These are phyloP conservation scores for Thielaviopsis populi DNA, from an alignment of 2,329 filamentous ascomycete species.

Conservation along the genomic window DNA sequence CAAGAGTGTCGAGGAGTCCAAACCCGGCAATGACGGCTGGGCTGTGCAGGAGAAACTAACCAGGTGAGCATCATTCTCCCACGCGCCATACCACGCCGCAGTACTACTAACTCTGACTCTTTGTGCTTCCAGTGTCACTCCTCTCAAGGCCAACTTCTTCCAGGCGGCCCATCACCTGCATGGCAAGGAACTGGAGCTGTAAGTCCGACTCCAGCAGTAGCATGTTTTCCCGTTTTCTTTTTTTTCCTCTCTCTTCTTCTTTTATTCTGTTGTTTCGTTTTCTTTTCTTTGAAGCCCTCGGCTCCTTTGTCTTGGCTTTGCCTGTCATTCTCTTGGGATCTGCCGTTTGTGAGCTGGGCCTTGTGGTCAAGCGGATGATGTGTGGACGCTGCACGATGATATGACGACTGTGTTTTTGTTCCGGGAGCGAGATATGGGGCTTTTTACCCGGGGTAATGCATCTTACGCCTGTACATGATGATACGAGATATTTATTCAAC, in stretches of 20 bases:
- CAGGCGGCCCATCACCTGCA: constrained; percentile 49
- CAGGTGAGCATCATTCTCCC: constrained; percentile 38
- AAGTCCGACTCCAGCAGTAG: constrained; percentile 34
- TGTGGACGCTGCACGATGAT: neutral
- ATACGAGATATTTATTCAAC: constrained; percentile 8
- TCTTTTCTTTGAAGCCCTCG: no score
- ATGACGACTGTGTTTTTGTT: neutral
- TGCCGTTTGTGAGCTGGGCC: neutral
- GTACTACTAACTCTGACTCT: constrained; percentile 12
- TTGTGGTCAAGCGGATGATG: neutral
- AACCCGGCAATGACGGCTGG: constrained; percentile 84
- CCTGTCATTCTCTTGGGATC: neutral
- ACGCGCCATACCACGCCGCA: neutral
- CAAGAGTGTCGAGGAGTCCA: constrained; percentile 64
- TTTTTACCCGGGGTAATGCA: neutral
- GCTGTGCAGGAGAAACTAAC: constrained; percentile 75
- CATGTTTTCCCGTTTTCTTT: constrained; percentile 8
- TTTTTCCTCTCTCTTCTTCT: constrained; percentile 11
- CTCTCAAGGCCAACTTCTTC: constrained; percentile 85
- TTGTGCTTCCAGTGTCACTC: constrained; percentile 53
- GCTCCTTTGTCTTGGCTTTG: neutral
- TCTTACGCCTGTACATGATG: constrained; percentile 5
- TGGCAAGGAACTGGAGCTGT: constrained; percentile 65
- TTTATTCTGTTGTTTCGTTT: neutral
- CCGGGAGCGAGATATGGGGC: neutral